phyloP scores from a whole-genome alignment of 2,329 filamentous ascomycete species.

The Chaetomiaceae sp. region DNA sequence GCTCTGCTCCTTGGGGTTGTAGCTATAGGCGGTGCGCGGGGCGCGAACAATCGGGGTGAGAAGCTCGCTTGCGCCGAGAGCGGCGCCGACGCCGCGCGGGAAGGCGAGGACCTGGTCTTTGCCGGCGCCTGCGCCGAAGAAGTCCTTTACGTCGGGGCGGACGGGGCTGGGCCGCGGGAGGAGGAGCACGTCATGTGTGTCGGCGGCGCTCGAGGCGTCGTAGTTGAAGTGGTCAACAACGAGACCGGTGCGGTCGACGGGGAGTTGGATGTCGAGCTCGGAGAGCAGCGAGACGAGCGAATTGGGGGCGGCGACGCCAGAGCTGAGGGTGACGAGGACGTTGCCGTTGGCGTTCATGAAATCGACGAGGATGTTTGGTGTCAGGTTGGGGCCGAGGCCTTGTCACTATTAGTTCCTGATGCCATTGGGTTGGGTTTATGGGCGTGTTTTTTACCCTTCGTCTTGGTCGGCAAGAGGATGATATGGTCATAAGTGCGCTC shows the following conservation, averaged over 20 bases:
- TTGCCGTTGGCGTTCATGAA: slow-evolving; percentile 92
- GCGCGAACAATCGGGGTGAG: slow-evolving; percentile 79
- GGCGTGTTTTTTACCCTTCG: slow-evolving; percentile 62
- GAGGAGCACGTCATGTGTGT: slow-evolving; percentile 85
- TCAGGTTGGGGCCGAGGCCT: slow-evolving; percentile 85
- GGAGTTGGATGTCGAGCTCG: slow-evolving; percentile 86
- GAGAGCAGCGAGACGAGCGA: slow-evolving; percentile 73
- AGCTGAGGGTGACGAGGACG: slow-evolving; percentile 78
- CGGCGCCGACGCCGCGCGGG: slow-evolving; percentile 74
- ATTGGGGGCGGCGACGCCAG: slow-evolving; percentile 63
- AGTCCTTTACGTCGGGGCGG: slow-evolving; percentile 67
- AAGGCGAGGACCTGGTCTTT: slow-evolving; percentile 65
- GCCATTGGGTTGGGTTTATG: not conserved
- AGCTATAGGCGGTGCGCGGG: slow-evolving; percentile 81
- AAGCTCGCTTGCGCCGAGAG: slow-evolving; percentile 71
- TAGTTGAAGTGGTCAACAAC: slow-evolving; percentile 97
- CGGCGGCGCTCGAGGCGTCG: slow-evolving; percentile 68
- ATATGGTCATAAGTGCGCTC: slow-evolving; percentile 89
- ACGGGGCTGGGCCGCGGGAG: slow-evolving; percentile 63
- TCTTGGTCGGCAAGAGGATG: slow-evolving; percentile 79
- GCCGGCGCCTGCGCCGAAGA: slow-evolving; percentile 63
- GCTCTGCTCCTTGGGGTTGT: slow-evolving; percentile 84
- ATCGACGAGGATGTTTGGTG: slow-evolving; percentile 78
- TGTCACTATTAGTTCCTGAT: not conserved
- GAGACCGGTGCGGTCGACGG: slow-evolving; percentile 75